Base-by-base conservation (phyloP, 495 filamentous ascomycete genomes). In the Ramalina intermedia region DNA sequence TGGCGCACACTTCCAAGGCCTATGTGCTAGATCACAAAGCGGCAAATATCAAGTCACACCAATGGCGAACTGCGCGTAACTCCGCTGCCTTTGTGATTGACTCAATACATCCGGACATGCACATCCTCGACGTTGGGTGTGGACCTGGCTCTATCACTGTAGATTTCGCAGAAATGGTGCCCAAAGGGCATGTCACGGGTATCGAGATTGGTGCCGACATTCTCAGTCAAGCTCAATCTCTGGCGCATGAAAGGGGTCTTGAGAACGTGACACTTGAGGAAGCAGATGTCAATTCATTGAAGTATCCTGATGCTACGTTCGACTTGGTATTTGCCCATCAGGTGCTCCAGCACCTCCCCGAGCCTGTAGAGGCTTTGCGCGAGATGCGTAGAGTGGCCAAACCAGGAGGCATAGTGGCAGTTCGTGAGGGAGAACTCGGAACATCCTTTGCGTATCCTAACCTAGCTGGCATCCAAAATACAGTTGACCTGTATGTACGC, bases 101-200 rank as follows among this genome's bases (percentile, higher is more conserved):
- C 2, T 63, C 71, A 50, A 57, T 81, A 37, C 58, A 59, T 18
- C 67, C 72, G 0, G 42, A 61, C 38, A 65, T 69, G 58, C 60
- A 65, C 14, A 71, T 80, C 35, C 70, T 80, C 29, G 76, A 80
- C 52, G 64, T 79, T 26, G 76, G 76, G 41, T 79, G 75, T 56
- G 75, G 76, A 13, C 75, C 74, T 0, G 75, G 75, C 17, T 74
- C 67, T 21, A 79, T 81, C 45, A 78, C 74, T 1, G 56, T 68
- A 1, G 74, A 72, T 41, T 56, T 80, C 6, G 74, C 74, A 9
- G 47, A 50, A 1, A 58, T 65, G 35, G 68, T 73, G 1, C 67
- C 72, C 0, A 39, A 69, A 29, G 76, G 74, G 12, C 56, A 60
- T 37, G 63, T 74, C 7, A 65, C 58, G 0, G 71, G 71, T 14